Evolutionary conservation across 192 early-diverging fungal genomes (phyloP).

Genomic region (Linnemannia exigua): DNA sequence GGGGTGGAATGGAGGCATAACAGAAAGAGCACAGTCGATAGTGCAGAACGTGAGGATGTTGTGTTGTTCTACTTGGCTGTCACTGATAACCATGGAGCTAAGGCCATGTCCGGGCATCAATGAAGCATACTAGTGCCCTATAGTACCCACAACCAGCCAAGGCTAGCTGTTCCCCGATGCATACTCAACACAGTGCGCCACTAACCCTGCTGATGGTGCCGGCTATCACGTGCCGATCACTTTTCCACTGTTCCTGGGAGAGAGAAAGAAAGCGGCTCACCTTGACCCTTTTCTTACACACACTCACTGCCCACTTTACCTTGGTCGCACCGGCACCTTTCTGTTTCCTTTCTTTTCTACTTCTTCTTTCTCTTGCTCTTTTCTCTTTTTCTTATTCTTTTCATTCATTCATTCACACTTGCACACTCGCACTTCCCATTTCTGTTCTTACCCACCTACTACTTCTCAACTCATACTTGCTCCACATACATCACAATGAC

Average conservation of each 20-base stretch:
- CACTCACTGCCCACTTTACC: not conserved
- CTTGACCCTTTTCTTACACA: not conserved
- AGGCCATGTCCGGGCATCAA: too few species aligned
- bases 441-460: not conserved
- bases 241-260: not conserved
- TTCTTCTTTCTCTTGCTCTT: not conserved
- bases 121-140: too few species aligned
- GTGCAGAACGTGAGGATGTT: too few species aligned
- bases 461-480: not conserved
- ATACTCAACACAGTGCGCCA: not conserved
- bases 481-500: not conserved
- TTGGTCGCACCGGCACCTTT: not conserved
- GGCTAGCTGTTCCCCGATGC: too few species aligned
- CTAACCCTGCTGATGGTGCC: not conserved
- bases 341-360: not conserved
- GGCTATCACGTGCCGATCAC: constrained; percentile 10
- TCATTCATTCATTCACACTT: not conserved
- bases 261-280: too few species aligned
- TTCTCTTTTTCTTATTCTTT: not conserved
- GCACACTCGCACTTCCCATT: not conserved
- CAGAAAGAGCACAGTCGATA: too few species aligned
- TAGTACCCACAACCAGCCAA: too few species aligned
- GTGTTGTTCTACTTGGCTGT: too few species aligned
- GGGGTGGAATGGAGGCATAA: too few species aligned
- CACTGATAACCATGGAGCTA: too few species aligned